Base-by-base conservation (phyloP, 768 basidiomycete genomes). In the Boletus bicolor region DNA sequence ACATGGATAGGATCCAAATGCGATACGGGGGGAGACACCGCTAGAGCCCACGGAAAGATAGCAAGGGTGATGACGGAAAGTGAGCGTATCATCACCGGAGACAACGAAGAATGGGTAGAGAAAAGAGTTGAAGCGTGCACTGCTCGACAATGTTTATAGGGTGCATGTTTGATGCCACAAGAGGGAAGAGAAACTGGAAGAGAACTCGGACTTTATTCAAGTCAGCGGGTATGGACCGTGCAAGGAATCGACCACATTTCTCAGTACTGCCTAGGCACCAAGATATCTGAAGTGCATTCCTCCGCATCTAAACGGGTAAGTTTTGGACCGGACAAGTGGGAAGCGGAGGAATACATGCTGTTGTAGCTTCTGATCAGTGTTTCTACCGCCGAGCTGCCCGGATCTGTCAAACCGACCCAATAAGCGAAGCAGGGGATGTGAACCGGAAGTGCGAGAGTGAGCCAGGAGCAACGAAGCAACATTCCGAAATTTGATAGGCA, bases 1-100 rank as follows among this genome's bases (percentile, higher is more conserved):
- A 83, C 57, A 63, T 82, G 79, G 19, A 83, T 55, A 17, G 79
- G 72, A 39, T 77, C 74, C 34, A 71, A 66, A 30, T 19, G 17
- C 14, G 51, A 15, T 8, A 15, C 15, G 3, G 56, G 49, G 9
- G 42, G 51, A 7, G 59, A 53, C 24, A 39, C 48, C 38, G 55
- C 64, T 21, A 62, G 51, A 67, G 65, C 53, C 65, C 66, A 49
- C 62, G 58, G 49, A 57, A 64, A 38, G 70, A 69, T 53, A 68
- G 68, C 39, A 68, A 64, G 46, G 67, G 54, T 28, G 64, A 62
- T 32, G 63, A 68, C 32, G 66, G 64, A 44, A 68, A 64, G n/a
- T 64, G 56, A 30, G 26, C 5, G 19, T 66, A 63, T 15, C 64
- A 63, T 55, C 34, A 15, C 45, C 44, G 6, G 35, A 7, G 19